Percentiles rank a stretch among this genome's conserved stretches.
These are phyloP conservation scores for Fibroporia radiculosa DNA, from an alignment of 768 basidiomycete genomes.

Conservation along the genomic window DNA sequence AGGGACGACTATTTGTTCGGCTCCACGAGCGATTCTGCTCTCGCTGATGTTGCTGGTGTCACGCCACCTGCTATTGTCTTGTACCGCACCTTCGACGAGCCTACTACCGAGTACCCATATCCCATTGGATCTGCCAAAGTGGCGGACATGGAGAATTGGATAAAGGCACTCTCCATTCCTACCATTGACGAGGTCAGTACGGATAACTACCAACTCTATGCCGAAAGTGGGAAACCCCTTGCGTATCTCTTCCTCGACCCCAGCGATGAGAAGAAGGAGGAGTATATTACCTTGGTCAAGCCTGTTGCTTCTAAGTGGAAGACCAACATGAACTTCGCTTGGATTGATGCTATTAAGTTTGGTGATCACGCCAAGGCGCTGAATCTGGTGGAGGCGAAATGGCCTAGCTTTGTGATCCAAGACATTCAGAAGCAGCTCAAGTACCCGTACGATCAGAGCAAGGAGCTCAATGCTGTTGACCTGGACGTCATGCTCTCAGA, in stretches of 20 bases:
- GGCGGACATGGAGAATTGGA: conserved; percentile 66
- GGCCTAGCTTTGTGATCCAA: conserved; percentile 95
- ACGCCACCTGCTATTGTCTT: conserved; percentile 80
- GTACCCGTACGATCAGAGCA: conserved; percentile 74
- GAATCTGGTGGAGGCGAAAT: conserved; percentile 76
- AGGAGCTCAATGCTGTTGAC: conserved; percentile 48
- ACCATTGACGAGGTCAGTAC: conserved; percentile 87
- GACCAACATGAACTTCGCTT: conserved; percentile 92
- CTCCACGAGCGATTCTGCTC: conserved; percentile 62
- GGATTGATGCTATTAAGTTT: conserved; percentile 95
- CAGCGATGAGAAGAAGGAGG: conserved; percentile 51
- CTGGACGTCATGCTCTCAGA: conserved; percentile 53
- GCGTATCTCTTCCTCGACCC: conserved; percentile 95
- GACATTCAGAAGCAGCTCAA: conserved; percentile 78
- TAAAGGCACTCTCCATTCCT: conserved; percentile 79
- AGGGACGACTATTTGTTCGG: conserved; percentile 96
- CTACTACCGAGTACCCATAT: conserved; percentile 58
- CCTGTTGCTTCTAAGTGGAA: conserved; percentile 78
- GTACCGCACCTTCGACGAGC: conserved; percentile 91
- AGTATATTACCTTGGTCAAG: conserved; percentile 57
- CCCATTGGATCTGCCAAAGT: conserved; percentile 45
- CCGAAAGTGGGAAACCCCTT: conserved; percentile 73
- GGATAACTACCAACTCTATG: conserved; percentile 89
- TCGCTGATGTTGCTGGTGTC: conserved; percentile 63
- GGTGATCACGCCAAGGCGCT: conserved; percentile 93